A percentile compares a stretch with the other conserved stretches of the same genome.
Evolutionary conservation across 768 basidiomycete genomes (phyloP).

Genomic region (Naematelia aurantialba): DNA sequence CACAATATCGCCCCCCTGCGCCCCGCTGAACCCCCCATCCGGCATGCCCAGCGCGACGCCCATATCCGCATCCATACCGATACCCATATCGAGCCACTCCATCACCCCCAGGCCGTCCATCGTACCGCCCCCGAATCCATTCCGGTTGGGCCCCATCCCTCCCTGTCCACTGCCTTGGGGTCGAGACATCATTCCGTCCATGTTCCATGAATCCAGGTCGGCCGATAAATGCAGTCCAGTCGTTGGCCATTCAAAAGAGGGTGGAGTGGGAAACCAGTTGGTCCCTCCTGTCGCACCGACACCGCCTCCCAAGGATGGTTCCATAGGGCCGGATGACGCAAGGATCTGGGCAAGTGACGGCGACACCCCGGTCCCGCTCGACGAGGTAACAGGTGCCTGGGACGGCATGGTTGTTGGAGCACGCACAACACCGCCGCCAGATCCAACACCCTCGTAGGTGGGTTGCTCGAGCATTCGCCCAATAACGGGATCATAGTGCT

Average conservation of each 20-base stretch:
- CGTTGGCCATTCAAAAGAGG: constrained; percentile 3
- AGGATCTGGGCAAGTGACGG: neutral
- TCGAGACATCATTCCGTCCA: neutral
- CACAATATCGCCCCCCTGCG: constrained; percentile 5
- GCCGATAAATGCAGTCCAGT: neutral
- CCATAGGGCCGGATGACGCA: neutral
- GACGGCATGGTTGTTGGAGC: neutral
- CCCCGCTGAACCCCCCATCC: constrained; percentile 4
- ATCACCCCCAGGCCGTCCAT: constrained; percentile 24
- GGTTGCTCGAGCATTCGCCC: neutral
- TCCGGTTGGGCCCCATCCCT: no score
- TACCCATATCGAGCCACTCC: constrained; percentile 7
- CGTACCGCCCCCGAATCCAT: no score
- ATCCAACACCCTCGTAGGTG: neutral
- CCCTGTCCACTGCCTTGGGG: no score
- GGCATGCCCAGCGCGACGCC: constrained; percentile 29
- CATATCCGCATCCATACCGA: constrained; percentile 48
- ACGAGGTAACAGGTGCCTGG: neutral
- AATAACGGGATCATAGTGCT: neutral
- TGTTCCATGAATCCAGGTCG: neutral
- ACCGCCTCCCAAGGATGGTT: neutral
- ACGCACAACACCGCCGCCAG: neutral
- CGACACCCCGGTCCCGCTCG: no score
- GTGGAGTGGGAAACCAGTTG: neutral
- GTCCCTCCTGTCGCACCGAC: neutral